phyloP scores from a whole-genome alignment of 352 stramenopile genomes.

The Aphanomyces stellatus region DNA sequence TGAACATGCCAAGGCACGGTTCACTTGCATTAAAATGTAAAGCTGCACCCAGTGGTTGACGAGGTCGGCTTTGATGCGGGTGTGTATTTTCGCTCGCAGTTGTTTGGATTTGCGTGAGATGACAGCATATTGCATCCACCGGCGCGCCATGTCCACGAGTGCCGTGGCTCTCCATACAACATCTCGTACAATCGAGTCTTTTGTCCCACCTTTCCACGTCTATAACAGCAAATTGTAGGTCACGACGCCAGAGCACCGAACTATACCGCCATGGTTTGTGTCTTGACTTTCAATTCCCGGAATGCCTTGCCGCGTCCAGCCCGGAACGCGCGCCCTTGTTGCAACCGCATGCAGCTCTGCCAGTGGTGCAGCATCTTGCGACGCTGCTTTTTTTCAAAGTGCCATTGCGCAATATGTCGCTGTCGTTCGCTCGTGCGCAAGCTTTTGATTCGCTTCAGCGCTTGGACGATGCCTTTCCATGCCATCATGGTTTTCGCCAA shows the following conservation, averaged over 20 bases:
- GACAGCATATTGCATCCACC: not conserved
- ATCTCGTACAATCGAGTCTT: not conserved
- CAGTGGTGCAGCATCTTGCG: not conserved
- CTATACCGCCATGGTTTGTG: not conserved
- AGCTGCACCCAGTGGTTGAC: not conserved
- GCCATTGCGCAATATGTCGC: conserved; percentile 13
- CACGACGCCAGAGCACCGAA: not conserved
- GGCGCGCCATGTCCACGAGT: not conserved
- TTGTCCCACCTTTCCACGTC: not conserved
- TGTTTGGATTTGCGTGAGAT: not conserved
- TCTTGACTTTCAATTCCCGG: not conserved
- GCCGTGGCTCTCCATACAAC: not conserved
- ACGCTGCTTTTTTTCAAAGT: conserved; percentile 5
- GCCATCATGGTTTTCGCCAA: conserved; percentile 5
- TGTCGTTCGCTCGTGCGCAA: not conserved
- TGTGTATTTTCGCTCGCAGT: not conserved
- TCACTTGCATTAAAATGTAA: not conserved
- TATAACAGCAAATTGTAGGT: not conserved
- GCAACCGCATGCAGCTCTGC: not conserved
- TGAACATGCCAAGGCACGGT: not conserved
- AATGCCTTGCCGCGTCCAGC: not conserved
- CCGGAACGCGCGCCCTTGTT: not conserved
- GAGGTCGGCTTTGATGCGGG: not conserved
- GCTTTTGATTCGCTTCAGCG: not conserved
- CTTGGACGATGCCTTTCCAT: conserved; percentile 17